Evolutionary conservation across 768 basidiomycete species (phyloP).

Genomic region (Phlegmacium glaucopus): DNA sequence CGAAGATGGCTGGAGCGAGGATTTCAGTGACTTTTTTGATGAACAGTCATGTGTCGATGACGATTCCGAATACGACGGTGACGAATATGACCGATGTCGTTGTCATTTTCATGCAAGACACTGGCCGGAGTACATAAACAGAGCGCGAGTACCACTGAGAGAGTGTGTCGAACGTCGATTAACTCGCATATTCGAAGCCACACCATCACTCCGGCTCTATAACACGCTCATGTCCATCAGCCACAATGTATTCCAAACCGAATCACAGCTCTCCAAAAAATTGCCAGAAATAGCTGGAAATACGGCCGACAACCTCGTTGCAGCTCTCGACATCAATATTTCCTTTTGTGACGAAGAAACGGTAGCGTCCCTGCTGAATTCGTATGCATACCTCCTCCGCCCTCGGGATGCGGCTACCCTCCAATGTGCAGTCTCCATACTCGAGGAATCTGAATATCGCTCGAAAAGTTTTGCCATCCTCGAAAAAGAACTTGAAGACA

Average conservation of each 20-base stretch:
- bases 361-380: slow-evolving; percentile 40
- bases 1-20: slow-evolving; percentile 29
- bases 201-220: slow-evolving; percentile 48
- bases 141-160: slow-evolving; percentile 38
- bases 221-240: slow-evolving; percentile 38
- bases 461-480: slow-evolving; percentile 38
- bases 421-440: slow-evolving; percentile 40
- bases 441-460: slow-evolving; percentile 30
- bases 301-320: slow-evolving; percentile 49
- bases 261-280: slow-evolving; percentile 30
- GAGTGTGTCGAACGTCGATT: slow-evolving; percentile 44
- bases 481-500: slow-evolving; percentile 51
- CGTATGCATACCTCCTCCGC: slow-evolving; percentile 54
- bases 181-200: slow-evolving; percentile 42
- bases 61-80: slow-evolving; percentile 24
- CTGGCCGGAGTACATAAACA: slow-evolving; percentile 45
- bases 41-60: slow-evolving; percentile 21
- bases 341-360: slow-evolving; percentile 28
- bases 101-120: slow-evolving; percentile 43
- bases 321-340: slow-evolving; percentile 52
- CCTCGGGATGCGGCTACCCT: slow-evolving; percentile 48
- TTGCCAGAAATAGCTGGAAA: slow-evolving; percentile 40
- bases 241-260: slow-evolving; percentile 26
- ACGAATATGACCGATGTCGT: slow-evolving; percentile 17
- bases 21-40: slow-evolving; percentile 14